phyloP scores from a whole-genome alignment of 352 stramenopile genomes.

The Globisporangium mamillatum region DNA sequence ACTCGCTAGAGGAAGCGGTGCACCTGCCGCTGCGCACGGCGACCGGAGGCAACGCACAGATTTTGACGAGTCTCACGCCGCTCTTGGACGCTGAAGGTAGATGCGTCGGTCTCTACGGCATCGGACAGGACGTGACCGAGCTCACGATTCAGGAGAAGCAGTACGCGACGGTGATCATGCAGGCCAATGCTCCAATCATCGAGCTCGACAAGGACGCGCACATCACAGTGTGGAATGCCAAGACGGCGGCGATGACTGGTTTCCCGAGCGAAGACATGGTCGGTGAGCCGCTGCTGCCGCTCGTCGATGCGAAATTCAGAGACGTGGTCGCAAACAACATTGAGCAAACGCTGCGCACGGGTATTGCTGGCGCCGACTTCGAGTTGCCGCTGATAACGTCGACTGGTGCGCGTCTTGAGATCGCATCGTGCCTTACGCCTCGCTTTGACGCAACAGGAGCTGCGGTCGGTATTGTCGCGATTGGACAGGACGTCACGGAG shows the following conservation, averaged over 20 bases:
- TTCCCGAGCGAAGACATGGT: constrained; percentile 51
- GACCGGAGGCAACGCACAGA: constrained; percentile 37
- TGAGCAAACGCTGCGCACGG: constrained; percentile 34
- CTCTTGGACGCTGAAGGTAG: constrained; percentile 36
- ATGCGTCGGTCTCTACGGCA: constrained; percentile 53
- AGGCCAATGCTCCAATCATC: constrained; percentile 77
- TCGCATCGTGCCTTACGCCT: constrained; percentile 53
- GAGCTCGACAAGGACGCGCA: constrained; percentile 71
- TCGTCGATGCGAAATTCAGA: constrained; percentile 47
- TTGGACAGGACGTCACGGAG: constrained; percentile 63
- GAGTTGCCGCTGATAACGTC: constrained; percentile 51
- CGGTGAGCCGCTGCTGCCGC: constrained; percentile 41
- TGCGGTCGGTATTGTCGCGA: constrained; percentile 54
- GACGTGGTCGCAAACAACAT: constrained; percentile 52
- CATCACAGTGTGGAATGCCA: constrained; percentile 71
- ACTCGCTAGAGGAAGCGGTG: constrained; percentile 23
- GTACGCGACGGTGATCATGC: constrained; percentile 70
- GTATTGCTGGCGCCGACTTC: constrained; percentile 50
- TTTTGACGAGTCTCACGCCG: constrained; percentile 56
- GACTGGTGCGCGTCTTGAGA: constrained; percentile 47
- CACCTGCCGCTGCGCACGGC: constrained; percentile 48
- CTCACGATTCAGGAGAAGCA: constrained; percentile 53
- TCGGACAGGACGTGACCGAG: constrained; percentile 58
- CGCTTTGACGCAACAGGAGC: constrained; percentile 40
- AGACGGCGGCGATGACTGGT: constrained; percentile 51